Evolutionary conservation across 1,139 yeast genomes (phyloP), one percentile per base, ranked within the genome.

Genomic region (Lodderomyces oxycetoniae): DNA sequence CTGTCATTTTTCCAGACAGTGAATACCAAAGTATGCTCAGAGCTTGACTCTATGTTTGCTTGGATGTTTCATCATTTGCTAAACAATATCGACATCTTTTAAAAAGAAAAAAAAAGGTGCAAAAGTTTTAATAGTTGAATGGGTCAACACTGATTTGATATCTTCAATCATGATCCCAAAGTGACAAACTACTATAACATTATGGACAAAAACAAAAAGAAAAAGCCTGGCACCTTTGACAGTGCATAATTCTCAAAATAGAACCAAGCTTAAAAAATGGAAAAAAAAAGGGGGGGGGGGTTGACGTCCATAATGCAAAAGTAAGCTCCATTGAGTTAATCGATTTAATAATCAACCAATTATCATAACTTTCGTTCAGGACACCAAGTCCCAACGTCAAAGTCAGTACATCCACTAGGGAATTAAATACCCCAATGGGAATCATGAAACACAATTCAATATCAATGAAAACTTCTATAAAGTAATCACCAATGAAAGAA

Each of bases 31-130:
- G 31, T 15, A 45, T 46, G 49, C 82, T 81, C 87, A 71, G 93
- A 83, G 93, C 93, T 83, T 83, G 93, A 83, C 93, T 83, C 93
- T 81, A 81, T 79, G 87, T 79, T 74, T 79, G 85, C 73, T 77
- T 70, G 62, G 61, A 67, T 76, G 63, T 80, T 74, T 82, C 91
- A 81, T 83, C 91, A 81, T 73, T 30, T 31, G 11, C 6, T 12
- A 28, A 28, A 33, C n/a, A n/a, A n/a, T n/a, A n/a, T n/a, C n/a
- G n/a, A n/a, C n/a, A n/a, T n/a, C n/a, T n/a, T n/a, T n/a, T n/a
- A n/a, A n/a, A n/a, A n/a, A n/a, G n/a, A n/a, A n/a, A n/a, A n/a
- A n/a, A n/a, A n/a, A n/a, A n/a, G n/a, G n/a, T n/a, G n/a, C n/a
- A n/a, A n/a, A n/a, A n/a, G n/a, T n/a, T n/a, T n/a, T n/a, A n/a